Base-by-base conservation (phyloP, 1,284 basidiomycete genomes). In the Tremellales sp. region DNA sequence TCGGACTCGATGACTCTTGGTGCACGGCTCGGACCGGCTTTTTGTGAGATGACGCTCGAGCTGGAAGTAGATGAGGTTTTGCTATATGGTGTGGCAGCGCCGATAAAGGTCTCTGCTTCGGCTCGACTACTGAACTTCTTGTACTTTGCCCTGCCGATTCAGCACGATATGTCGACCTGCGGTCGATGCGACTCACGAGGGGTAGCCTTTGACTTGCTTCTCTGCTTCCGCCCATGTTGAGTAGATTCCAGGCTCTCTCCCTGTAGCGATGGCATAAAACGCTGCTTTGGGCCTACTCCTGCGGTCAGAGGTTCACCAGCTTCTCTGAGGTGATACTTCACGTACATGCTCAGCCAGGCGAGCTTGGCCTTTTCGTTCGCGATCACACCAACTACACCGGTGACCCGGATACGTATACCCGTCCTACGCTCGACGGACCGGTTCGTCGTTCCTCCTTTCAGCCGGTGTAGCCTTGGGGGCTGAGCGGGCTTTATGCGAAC, bases 91-190 rank as follows among this genome's bases (percentile, higher is more conserved):
- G 29, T 33, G 29, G 29, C 8, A 2, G 23, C 41, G 8, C 36
- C 11, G 22, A 70, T 51, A 45, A 62, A 75, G 21, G 31, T 52
- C 31, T 50, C 27, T 1, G 74, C 72, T 29, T 61, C 58, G 3
- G 45, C n/a, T 25, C 60, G 45, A 0, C 52, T 62, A 1, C 46
- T 41, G 45, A 75, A 75, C 53, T 75, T 75, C 47, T 75, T 72
- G 56, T 58, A 65, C 29, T 55, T 57, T 1, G 74, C 68, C 5
- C 72, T 74, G 27, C 29, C 13, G 12, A 8, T 17, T 40, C 22
- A 39, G 24, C 44, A 5, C 45, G 39, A 33, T 46, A 36, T 4
- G 26, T 15, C 31, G 13, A 40, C 10, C 12, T 15, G 25, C 24
- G 15, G n/a, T 24, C 31, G 26, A 40, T 24, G 11, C 12, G 21